These are phyloP conservation scores for Coleophoma eucalyptorum DNA, from an alignment of 2,329 filamentous ascomycete species.

Conservation along the genomic window DNA sequence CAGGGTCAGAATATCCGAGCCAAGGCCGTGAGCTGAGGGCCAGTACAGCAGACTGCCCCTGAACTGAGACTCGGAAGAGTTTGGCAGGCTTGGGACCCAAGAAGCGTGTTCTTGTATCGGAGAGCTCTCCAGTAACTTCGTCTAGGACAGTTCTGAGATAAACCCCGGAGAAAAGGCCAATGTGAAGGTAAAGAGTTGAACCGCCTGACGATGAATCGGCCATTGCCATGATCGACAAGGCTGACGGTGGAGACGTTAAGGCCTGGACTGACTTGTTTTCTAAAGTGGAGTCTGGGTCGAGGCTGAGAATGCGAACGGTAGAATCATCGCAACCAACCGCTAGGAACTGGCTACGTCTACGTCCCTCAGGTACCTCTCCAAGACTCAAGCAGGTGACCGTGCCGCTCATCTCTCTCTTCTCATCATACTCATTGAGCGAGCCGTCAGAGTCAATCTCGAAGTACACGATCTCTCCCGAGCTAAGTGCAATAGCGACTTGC, in stretches of 20 bases:
- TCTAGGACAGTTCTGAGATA: conserved; percentile 94
- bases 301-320: conserved; percentile 86
- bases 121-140: conserved; percentile 91
- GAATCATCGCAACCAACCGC: conserved; percentile 97
- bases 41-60: conserved; percentile 79
- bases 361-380: conserved; percentile 86
- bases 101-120: conserved; percentile 92
- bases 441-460: conserved; percentile 96
- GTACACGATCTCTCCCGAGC: conserved; percentile 94
- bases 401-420: conserved; percentile 91
- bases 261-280: conserved; percentile 95
- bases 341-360: conserved; percentile 83
- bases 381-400: conserved; percentile 94
- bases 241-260: conserved; percentile 83
- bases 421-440: conserved; percentile 87
- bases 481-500: conserved; percentile 90
- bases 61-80: conserved; percentile 85
- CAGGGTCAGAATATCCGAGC: conserved; percentile 88
- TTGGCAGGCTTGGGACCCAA: conserved; percentile 86
- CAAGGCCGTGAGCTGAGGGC: conserved; percentile 92
- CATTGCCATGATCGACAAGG: conserved; percentile 92
- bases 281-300: conserved; percentile 85
- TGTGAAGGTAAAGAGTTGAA: conserved; percentile 88
- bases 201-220: conserved; percentile 87
- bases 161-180: conserved; percentile 91